Conservation (phyloP, 1,139 yeast genomes). For the Geotrichum reessii region DNA sequence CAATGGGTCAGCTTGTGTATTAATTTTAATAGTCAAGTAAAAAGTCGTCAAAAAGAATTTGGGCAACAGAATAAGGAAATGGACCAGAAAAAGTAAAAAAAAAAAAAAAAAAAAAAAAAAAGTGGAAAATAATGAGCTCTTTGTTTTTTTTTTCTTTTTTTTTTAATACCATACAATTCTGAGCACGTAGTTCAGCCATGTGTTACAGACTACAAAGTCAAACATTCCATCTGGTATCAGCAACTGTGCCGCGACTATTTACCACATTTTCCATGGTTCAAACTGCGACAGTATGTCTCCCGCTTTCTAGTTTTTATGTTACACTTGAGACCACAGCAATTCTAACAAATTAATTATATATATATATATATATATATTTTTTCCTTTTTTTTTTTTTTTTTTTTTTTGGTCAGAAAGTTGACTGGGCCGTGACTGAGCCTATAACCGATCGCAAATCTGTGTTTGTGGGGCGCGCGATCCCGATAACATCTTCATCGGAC, state of each 20-base stretch:
- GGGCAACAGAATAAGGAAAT: too few relatives aligned
- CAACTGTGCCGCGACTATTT: neutral
- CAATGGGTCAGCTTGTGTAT: too few relatives aligned
- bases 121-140: neutral
- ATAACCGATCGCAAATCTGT: constrained; percentile 76
- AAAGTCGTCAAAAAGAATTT: too few relatives aligned
- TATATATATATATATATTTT: neutral
- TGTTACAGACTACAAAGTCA: neutral
- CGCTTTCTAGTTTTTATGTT: neutral
- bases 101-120: neutral
- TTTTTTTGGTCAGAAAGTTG: neutral
- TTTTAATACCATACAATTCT: neutral
- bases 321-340: neutral
- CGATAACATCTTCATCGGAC: constrained; percentile 54
- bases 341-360: too few relatives aligned
- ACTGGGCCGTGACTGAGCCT: constrained; percentile 67
- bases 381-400: neutral
- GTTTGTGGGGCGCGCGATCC: constrained; percentile 67
- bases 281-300: neutral
- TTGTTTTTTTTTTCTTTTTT: neutral
- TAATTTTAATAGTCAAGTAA: too few relatives aligned
- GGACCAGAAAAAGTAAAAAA: too few relatives aligned
- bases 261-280: neutral
- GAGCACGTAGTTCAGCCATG: neutral
- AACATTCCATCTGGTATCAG: neutral